Conservation (phyloP, 2,329 filamentous ascomycete species). For the Dothiorella sarmentorum region DNA sequence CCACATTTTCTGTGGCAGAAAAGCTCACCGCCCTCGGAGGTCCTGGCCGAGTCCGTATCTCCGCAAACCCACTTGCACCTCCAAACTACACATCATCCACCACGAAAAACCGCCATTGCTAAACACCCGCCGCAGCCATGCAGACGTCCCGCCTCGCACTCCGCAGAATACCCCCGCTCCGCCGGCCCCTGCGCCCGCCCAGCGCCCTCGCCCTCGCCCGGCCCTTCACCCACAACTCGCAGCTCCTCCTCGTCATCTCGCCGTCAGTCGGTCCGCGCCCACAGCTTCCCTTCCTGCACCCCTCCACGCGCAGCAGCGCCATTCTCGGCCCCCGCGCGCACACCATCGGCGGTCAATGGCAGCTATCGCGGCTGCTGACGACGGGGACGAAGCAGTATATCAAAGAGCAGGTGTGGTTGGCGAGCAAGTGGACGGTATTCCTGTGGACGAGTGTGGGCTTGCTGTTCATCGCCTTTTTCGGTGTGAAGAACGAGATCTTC, state of each 20-base stretch:
- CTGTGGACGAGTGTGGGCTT: conserved; percentile 63
- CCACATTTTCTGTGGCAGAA: not conserved
- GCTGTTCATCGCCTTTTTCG: conserved; percentile 59
- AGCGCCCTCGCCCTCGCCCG: conserved; percentile 35
- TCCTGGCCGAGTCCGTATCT: not conserved
- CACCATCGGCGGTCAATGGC: conserved; percentile 42
- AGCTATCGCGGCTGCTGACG: conserved; percentile 69
- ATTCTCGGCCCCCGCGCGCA: conserved; percentile 1
- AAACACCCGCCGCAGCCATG: conserved; percentile 24
- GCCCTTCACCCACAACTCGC: conserved; percentile 57
- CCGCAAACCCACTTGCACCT: not conserved
- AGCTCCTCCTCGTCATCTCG: conserved; percentile 51
- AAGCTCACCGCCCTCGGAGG: not conserved
- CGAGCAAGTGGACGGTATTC: conserved; percentile 63
- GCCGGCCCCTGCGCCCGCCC: conserved; percentile 26
- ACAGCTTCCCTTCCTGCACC: conserved; percentile 64
- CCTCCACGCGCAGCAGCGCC: conserved; percentile 42
- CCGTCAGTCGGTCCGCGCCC: conserved; percentile 51
- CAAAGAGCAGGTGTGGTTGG: conserved; percentile 66
- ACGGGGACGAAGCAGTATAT: conserved; percentile 71
- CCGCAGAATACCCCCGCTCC: conserved; percentile 28
- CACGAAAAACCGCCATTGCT: not conserved
- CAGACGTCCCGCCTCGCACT: conserved; percentile 22
- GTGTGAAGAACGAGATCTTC: conserved; percentile 68
- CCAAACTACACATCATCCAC: not conserved